These are phyloP conservation scores for Russula foetens DNA, from an alignment of 768 basidiomycete genomes.

Conservation along the genomic window DNA sequence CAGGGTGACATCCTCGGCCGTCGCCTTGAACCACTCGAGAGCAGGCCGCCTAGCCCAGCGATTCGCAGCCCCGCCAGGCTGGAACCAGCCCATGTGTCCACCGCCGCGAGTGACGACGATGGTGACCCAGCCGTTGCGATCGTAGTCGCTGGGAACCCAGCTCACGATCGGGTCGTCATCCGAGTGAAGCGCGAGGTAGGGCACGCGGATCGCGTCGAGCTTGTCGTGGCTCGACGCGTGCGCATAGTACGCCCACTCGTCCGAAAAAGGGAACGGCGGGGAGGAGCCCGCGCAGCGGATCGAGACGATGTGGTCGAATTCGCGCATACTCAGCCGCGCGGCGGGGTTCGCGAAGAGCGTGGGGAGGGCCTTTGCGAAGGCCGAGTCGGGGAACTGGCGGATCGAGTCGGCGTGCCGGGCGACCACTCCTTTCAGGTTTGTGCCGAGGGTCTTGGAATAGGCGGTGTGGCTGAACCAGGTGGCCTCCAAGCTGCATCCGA, in stretches of 20 bases:
- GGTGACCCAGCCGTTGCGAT: conserved; percentile 43
- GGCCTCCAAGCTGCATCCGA: conserved; percentile 42
- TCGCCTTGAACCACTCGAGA: conserved; percentile 63
- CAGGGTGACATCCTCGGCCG: conserved; percentile 43
- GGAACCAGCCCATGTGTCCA: conserved; percentile 87
- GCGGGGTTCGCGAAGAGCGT: conserved; percentile 40
- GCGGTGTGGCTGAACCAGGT: conserved; percentile 51
- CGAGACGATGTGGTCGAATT: conserved; percentile 54
- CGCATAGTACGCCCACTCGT: conserved; percentile 40
- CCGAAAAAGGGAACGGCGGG: conserved; percentile 40
- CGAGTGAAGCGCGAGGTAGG: conserved; percentile 73
- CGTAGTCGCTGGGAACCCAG: conserved; percentile 27
- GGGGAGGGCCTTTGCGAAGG: conserved; percentile 40
- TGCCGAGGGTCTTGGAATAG: conserved; percentile 75
- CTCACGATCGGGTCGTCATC: conserved; percentile 76
- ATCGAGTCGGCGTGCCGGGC: conserved; percentile 40
- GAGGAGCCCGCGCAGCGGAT: conserved; percentile 56
- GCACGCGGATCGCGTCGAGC: conserved; percentile 53
- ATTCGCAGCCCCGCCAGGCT: conserved; percentile 27
- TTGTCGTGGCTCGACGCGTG: conserved; percentile 55
- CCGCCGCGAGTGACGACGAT: conserved; percentile 63
- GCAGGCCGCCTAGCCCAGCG: conserved; percentile 70
- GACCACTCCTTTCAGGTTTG: conserved; percentile 41
- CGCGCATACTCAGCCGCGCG: conserved; percentile 40
- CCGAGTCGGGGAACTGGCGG: conserved; percentile 34